Evolutionary conservation across 2,329 filamentous ascomycete species (phyloP).

Genomic region (Ceratocystis diversiconidia): DNA sequence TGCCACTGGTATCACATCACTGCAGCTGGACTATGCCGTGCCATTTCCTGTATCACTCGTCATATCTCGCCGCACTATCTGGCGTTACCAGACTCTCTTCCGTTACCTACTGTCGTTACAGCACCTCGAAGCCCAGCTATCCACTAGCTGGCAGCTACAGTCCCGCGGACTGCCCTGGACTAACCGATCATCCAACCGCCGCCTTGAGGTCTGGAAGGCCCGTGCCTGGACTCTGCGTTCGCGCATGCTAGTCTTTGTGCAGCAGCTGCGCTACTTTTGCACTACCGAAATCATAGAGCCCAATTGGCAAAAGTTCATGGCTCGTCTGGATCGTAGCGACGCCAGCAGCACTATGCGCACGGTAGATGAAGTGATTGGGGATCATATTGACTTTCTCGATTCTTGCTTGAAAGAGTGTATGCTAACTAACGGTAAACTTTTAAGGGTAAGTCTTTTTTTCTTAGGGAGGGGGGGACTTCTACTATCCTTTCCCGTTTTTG

Average conservation of each 20-base stretch:
- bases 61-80: slow-evolving; percentile 91
- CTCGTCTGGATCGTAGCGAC: slow-evolving; percentile 55
- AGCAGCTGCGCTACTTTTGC: slow-evolving; percentile 93
- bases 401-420: slow-evolving; percentile 98
- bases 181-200: slow-evolving; percentile 57
- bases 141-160: slow-evolving; percentile 80
- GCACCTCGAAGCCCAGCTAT: slow-evolving; percentile 76
- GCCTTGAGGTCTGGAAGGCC: slow-evolving; percentile 83
- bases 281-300: slow-evolving; percentile 95
- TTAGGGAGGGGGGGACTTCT: not conserved
- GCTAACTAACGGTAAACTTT: slow-evolving; percentile 88
- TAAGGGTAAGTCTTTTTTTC: slow-evolving; percentile 49
- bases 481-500: not conserved
- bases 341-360: slow-evolving; percentile 41
- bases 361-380: slow-evolving; percentile 96
- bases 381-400: slow-evolving; percentile 94
- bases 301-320: slow-evolving; percentile 91
- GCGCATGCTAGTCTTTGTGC: slow-evolving; percentile 92
- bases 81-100: slow-evolving; percentile 90
- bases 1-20: slow-evolving; percentile 76
- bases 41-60: slow-evolving; percentile 93
- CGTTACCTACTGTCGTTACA: slow-evolving; percentile 82
- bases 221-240: slow-evolving; percentile 82
- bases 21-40: slow-evolving; percentile 87
- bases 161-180: slow-evolving; percentile 70